Evolutionary conservation across 768 basidiomycete genomes (phyloP).

Genomic region (Pisolithus sp.): DNA sequence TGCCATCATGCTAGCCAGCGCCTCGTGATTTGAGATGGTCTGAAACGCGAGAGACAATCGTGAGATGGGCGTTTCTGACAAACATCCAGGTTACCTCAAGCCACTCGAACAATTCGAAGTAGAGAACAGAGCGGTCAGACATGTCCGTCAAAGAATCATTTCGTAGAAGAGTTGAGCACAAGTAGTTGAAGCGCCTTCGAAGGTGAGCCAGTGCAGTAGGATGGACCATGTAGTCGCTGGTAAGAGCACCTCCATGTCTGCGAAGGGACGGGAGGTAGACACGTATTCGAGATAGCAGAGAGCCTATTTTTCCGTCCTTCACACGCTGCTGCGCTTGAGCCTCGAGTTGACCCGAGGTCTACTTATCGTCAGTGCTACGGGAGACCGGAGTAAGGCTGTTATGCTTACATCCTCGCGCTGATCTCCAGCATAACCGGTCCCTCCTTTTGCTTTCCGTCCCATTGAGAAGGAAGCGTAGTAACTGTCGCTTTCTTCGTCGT

Average conservation of each 20-base stretch:
- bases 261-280: constrained; percentile 78
- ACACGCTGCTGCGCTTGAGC: constrained; percentile 65
- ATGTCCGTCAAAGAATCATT: constrained; percentile 94
- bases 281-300: constrained; percentile 65
- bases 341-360: constrained; percentile 78
- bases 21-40: constrained; percentile 92
- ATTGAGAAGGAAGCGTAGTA: constrained; percentile 36
- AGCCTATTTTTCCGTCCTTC: constrained; percentile 71
- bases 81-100: constrained; percentile 55
- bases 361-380: constrained; percentile 4
- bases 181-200: constrained; percentile 82
- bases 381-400: not conserved
- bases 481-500: constrained; percentile 51
- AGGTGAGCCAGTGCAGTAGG: constrained; percentile 90
- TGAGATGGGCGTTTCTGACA: not conserved
- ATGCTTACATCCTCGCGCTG: constrained; percentile 70
- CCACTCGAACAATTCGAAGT: constrained; percentile 89
- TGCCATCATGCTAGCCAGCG: constrained; percentile 90
- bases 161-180: constrained; percentile 77
- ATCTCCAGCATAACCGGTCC: constrained; percentile 84
- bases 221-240: constrained; percentile 89
- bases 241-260: constrained; percentile 65
- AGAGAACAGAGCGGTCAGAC: constrained; percentile 80
- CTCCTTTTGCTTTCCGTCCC: constrained; percentile 68
- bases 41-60: constrained; percentile 25